These are phyloP conservation scores for Volvariella surrecta DNA, from an alignment of 1,284 basidiomycete genomes.

Conservation along the genomic window DNA sequence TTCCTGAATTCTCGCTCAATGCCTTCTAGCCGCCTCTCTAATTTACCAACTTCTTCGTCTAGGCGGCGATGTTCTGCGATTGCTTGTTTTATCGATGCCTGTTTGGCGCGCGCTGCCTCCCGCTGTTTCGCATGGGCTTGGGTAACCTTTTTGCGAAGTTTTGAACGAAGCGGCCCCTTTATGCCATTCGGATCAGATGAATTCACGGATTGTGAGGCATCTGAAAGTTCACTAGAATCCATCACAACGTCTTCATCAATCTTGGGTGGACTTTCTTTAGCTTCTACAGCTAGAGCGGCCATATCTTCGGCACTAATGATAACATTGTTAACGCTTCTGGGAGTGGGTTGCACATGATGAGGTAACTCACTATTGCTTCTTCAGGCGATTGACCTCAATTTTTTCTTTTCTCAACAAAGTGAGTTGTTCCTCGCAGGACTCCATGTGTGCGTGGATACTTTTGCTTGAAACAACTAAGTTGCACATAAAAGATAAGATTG, in stretches of 20 bases:
- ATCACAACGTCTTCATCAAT: conserved; percentile 49
- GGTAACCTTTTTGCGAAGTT: conserved; percentile 43
- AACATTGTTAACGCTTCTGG: conserved; percentile 8
- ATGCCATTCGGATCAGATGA: conserved; percentile 41
- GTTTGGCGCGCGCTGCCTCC: conserved; percentile 66
- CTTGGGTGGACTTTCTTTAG: conserved; percentile 38
- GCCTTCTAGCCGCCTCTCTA: conserved; percentile 72
- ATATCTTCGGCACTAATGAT: conserved; percentile 72
- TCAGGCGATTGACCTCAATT: conserved; percentile 85
- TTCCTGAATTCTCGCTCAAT: conserved; percentile 94
- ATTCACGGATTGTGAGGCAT: conserved; percentile 45
- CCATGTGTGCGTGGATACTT: conserved; percentile 81
- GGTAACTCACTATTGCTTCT: conserved; percentile 73
- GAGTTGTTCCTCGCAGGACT: conserved; percentile 81
- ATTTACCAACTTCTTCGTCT: conserved; percentile 81
- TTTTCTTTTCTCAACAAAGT: conserved; percentile 94
- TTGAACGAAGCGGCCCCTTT: conserved; percentile 39
- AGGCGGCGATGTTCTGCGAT: conserved; percentile 71
- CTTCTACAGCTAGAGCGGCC: conserved; percentile 49
- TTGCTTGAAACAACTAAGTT: conserved; percentile 89
- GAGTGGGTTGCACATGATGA: conserved; percentile 2
- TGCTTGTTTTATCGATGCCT: conserved; percentile 61
- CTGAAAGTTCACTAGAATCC: conserved; percentile 66
- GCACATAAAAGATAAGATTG: conserved; percentile 83
- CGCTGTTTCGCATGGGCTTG: conserved; percentile 68